Base-by-base conservation (phyloP, 768 basidiomycete genomes). In the Leccinellum luteum region DNA sequence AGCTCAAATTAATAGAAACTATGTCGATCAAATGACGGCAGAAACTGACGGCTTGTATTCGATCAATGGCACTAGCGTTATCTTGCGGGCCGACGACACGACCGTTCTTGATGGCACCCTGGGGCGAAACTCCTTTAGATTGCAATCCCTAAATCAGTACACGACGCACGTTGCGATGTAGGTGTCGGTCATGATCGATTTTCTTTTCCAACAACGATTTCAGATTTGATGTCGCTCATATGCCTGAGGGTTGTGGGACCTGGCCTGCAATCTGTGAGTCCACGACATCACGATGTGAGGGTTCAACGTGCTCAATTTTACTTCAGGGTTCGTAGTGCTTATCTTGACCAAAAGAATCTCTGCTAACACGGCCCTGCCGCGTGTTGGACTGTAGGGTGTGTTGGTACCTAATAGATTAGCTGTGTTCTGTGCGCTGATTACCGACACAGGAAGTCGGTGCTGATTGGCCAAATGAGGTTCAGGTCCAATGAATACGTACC, bases 11-110 rank as follows among this genome's bases (percentile, higher is more conserved):
- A 44, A n/a, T 60, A 78, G 74, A 28, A 76, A 75, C 62, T 81
- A 79, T 56, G 77, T 82, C 55, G 61, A 73, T 57, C 72, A 78
- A 55, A 62, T 67, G 0, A 84, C 82, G 0, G 86, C 88, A 1
- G 59, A 74, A 21, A 70, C 71, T 12, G 69, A 79, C 56, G 86
- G 87, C 62, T 67, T 90, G 35, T 85, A 83, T 0, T 85, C 74
- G 61, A 75, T 84, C 2, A 75, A 74, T 15, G 76, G 74, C 17
- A 71, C 79, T 52, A 58, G 54, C 45, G 62, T 75, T n/a, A 66
- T 59, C 21, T 54, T 76, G 41, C 64, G 73, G 21, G 66, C 72
- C 2, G 74, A 76, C 51, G 44, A 59, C 44, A 73, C 64, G 12
- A 70, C 74, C 10, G 57, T 57, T 9, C 65, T 76, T 4, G 51